A percentile compares a stretch with the other conserved stretches of the same genome.
Conservation (phyloP, 2,329 filamentous ascomycete genomes). For the Clonostachys chloroleuca region DNA sequence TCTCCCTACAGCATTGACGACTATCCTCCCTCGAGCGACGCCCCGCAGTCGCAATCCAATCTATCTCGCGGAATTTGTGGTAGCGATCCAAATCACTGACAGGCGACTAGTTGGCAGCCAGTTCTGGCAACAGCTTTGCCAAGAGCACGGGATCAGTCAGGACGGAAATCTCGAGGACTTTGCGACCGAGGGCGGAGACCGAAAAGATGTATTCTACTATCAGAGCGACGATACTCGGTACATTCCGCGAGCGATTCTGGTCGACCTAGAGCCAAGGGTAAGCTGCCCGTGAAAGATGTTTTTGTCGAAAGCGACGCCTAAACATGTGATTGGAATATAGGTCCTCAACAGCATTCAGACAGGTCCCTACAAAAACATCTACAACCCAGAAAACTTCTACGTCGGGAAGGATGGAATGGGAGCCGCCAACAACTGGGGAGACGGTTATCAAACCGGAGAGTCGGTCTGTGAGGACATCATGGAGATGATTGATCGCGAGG, state of each 20-base stretch:
- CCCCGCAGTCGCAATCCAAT: no score
- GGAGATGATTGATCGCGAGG: slow-evolving; percentile 99
- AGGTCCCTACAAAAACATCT: slow-evolving; percentile 95
- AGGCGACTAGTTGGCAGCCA: slow-evolving; percentile 84
- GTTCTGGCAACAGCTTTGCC: slow-evolving; percentile 98
- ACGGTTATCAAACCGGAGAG: slow-evolving; percentile 91
- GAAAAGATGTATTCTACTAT: slow-evolving; percentile 99
- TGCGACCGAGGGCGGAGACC: slow-evolving; percentile 93
- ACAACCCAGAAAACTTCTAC: slow-evolving; percentile 99
- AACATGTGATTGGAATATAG: slow-evolving; percentile 19
- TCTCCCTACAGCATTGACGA: background rate
- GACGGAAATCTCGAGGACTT: slow-evolving; percentile 97
- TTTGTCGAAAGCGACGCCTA: background rate
- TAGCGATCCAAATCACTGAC: background rate
- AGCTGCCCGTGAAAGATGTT: background rate
- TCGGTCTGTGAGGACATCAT: slow-evolving; percentile 93
- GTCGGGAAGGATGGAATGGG: slow-evolving; percentile 90
- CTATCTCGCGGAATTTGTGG: no score
- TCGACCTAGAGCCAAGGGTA: slow-evolving; percentile 90
- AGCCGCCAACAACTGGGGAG: slow-evolving; percentile 97
- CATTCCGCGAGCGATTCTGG: slow-evolving; percentile 90
- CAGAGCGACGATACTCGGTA: slow-evolving; percentile 98
- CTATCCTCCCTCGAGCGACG: no score
- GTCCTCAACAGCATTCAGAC: slow-evolving; percentile 91
- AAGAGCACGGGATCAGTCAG: slow-evolving; percentile 96